Conservation (phyloP, 495 filamentous ascomycete genomes). For the Lophiostoma macrostomum region DNA sequence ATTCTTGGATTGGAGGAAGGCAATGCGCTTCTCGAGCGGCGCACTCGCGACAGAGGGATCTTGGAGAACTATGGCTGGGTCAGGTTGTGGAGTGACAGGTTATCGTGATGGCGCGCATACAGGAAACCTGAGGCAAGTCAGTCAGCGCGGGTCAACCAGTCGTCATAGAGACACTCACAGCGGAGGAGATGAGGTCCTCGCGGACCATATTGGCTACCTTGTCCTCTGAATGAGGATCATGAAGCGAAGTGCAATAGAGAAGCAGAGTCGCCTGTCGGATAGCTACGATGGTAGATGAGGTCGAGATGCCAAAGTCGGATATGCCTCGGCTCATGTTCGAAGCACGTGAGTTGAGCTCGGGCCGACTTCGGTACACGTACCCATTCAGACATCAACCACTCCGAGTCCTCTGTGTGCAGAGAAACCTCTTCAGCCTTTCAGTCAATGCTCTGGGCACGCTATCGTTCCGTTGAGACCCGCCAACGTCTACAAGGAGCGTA, state of each 20-base stretch:
- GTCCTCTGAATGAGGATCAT: not conserved
- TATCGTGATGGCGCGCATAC: slow-evolving; percentile 34
- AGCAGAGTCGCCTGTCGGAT: no score
- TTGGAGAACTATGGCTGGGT: slow-evolving; percentile 66
- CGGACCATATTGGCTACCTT: slow-evolving; percentile 39
- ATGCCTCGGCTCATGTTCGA: no score
- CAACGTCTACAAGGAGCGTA: no score
- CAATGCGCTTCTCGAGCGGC: slow-evolving; percentile 85
- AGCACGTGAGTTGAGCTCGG: no score
- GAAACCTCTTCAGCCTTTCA: no score
- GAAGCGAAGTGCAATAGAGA: not conserved
- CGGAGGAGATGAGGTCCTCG: slow-evolving; percentile 44
- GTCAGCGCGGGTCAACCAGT: not conserved
- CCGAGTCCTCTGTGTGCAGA: no score
- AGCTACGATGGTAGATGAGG: no score
- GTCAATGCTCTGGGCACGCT: no score
- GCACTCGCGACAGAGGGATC: slow-evolving; percentile 88
- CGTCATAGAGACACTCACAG: slow-evolving; percentile 32
- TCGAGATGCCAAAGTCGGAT: no score
- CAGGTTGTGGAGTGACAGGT: not conserved
- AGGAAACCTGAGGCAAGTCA: slow-evolving; percentile 52
- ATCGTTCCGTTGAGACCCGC: no score
- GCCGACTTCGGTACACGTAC: no score
- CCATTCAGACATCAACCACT: no score
- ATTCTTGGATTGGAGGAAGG: slow-evolving; percentile 95